Evolutionary conservation across 805 yeast genomes (phyloP).

Genomic region (Pichia kluyveri): DNA sequence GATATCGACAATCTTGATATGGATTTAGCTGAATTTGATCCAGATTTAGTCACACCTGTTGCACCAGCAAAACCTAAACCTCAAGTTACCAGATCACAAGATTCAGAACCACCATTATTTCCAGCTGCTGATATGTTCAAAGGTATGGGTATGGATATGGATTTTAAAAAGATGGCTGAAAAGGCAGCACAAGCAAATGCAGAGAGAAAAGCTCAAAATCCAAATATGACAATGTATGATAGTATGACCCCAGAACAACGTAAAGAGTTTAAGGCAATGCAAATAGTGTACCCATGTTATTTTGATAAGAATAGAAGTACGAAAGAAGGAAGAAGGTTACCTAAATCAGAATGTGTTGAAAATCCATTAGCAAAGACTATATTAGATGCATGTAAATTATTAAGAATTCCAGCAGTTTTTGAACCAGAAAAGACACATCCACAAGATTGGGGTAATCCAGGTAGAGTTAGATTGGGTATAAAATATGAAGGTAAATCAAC

Average conservation of each 20-base stretch:
- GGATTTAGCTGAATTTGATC: slow-evolving; percentile 90
- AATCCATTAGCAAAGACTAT: slow-evolving; percentile 84
- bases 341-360: slow-evolving; percentile 56
- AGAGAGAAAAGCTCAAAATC: not conserved
- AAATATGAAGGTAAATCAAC: slow-evolving; percentile 39
- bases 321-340: slow-evolving; percentile 77
- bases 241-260: slow-evolving; percentile 39
- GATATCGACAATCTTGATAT: slow-evolving; percentile 87
- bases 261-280: slow-evolving; percentile 59
- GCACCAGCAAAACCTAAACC: slow-evolving; percentile 61
- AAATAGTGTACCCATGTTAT: slow-evolving; percentile 82
- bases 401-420: slow-evolving; percentile 32
- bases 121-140: slow-evolving; percentile 16
- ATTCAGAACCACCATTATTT: slow-evolving; percentile 16
- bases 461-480: slow-evolving; percentile 76
- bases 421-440: slow-evolving; percentile 89
- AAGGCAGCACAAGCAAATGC: not conserved
- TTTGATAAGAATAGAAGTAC: slow-evolving; percentile 74
- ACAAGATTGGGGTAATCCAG: slow-evolving; percentile 95
- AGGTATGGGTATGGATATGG: slow-evolving; percentile 13
- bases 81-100: slow-evolving; percentile 53
- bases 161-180: not conserved
- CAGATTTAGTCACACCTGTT: slow-evolving; percentile 52
- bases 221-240: slow-evolving; percentile 7
- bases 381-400: slow-evolving; percentile 51